A percentile compares a stretch with the other conserved stretches of the same genome.
Conservation (phyloP, 2,329 filamentous ascomycete species). For the Epicoccum sorghinum region DNA sequence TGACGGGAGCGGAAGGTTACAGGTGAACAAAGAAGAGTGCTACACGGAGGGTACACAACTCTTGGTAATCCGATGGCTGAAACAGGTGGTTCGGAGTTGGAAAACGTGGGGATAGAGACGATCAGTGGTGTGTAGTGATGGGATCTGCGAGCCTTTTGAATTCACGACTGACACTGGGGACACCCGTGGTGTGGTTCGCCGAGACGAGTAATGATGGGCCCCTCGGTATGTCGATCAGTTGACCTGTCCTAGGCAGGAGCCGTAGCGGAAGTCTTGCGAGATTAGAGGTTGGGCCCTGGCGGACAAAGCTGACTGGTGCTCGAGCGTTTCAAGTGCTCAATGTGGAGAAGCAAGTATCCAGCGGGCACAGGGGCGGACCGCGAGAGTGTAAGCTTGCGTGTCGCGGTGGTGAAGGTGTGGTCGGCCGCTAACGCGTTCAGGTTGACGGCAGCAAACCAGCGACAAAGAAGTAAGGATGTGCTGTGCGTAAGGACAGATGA, state of each 20-base stretch:
- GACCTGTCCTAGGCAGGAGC: constrained; percentile 41
- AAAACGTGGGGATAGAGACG: constrained; percentile 57
- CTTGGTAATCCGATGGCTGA: constrained; percentile 37
- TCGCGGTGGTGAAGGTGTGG: constrained; percentile 31
- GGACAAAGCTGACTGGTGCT: constrained; percentile 43
- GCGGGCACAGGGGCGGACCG: constrained; percentile 38
- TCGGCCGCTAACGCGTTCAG: constrained; percentile 32
- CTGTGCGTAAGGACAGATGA: constrained; percentile 34
- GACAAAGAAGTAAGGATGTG: constrained; percentile 46
- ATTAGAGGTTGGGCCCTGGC: constrained; percentile 38
- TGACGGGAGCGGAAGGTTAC: constrained; percentile 12
- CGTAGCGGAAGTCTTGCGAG: constrained; percentile 47
- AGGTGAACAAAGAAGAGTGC: constrained; percentile 34
- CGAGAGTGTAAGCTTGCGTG: constrained; percentile 30
- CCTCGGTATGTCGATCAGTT: constrained; percentile 47
- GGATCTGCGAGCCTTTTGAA: constrained; percentile 57
- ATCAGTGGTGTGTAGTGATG: constrained; percentile 53
- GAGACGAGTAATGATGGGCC: constrained; percentile 44
- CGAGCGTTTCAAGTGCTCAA: constrained; percentile 48
- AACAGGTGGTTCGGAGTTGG: constrained; percentile 44
- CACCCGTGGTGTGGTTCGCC: constrained; percentile 41
- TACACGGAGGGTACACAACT: constrained; percentile 31
- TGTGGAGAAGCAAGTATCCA: constrained; percentile 38
- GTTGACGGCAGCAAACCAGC: constrained; percentile 29
- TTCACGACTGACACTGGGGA: constrained; percentile 45